Evolutionary conservation across 352 stramenopile species (phyloP).

Genomic region (Phytophthora nicotianae): DNA sequence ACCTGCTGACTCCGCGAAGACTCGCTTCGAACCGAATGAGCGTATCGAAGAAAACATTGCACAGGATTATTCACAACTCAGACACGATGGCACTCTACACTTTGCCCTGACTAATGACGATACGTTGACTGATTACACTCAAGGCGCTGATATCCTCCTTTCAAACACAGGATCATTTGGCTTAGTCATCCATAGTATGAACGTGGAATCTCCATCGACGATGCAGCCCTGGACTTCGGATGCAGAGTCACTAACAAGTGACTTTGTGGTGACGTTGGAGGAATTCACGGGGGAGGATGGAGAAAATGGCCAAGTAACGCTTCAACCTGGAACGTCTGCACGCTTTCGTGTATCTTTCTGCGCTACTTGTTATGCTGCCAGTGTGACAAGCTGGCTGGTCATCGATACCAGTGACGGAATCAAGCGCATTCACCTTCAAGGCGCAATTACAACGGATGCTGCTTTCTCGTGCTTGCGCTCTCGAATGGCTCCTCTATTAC

Average conservation of each 20-base stretch:
- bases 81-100: constrained; percentile 19
- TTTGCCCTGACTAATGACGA: constrained; percentile 24
- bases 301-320: constrained; percentile 11
- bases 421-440: constrained; percentile 35
- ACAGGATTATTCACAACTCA: background rate
- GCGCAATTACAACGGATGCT: constrained; percentile 27
- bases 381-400: constrained; percentile 29
- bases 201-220: constrained; percentile 14
- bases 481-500: constrained; percentile 12
- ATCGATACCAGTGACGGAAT: constrained; percentile 35
- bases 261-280: constrained; percentile 24
- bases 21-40: constrained; percentile 5
- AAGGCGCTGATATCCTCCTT: constrained; percentile 21
- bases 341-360: constrained; percentile 29
- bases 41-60: background rate
- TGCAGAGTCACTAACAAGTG: background rate
- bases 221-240: constrained; percentile 2
- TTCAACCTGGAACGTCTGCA: constrained; percentile 17
- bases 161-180: constrained; percentile 32
- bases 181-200: constrained; percentile 23
- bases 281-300: background rate
- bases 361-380: constrained; percentile 33
- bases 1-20: background rate
- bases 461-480: constrained; percentile 41
- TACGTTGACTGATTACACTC: constrained; percentile 19